Conservation (phyloP, 192 early-diverging fungal species). For the Umbelopsis isabellina region DNA sequence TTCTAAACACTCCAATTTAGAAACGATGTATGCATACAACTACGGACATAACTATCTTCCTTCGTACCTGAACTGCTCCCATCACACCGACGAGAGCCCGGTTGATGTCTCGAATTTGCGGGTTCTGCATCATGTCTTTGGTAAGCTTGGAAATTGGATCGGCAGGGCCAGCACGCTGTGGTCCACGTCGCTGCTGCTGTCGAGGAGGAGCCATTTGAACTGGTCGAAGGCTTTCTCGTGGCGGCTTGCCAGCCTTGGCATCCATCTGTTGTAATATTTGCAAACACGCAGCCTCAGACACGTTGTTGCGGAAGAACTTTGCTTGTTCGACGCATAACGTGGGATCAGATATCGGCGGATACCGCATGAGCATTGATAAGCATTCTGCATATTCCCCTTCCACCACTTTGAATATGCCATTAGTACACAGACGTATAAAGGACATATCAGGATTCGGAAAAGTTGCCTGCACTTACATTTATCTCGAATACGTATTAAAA, state of each 20-base stretch:
- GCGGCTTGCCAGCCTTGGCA: slow-evolving; percentile 44
- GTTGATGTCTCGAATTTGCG: slow-evolving; percentile 54
- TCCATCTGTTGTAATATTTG: slow-evolving; percentile 64
- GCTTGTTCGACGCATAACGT: slow-evolving; percentile 66
- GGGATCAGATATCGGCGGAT: slow-evolving; percentile 55
- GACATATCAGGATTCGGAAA: background rate
- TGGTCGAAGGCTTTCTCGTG: slow-evolving; percentile 17
- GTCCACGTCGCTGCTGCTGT: slow-evolving; percentile 8
- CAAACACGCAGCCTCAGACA: slow-evolving; percentile 52
- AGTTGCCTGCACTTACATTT: slow-evolving; percentile 55
- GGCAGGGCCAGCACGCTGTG: background rate
- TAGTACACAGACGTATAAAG: background rate
- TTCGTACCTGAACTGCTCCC: slow-evolving; percentile 44
- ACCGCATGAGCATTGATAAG: slow-evolving; percentile 64
- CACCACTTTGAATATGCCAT: slow-evolving; percentile 44
- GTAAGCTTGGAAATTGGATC: slow-evolving; percentile 41
- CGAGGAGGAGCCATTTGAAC: slow-evolving; percentile 11
- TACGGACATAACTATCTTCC: background rate
- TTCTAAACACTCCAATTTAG: slow-evolving; percentile 20
- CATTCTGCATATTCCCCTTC: slow-evolving; percentile 67
- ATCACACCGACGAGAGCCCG: slow-evolving; percentile 54
- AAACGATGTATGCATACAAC: background rate
- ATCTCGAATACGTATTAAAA: slow-evolving; percentile 71
- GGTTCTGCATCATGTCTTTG: slow-evolving; percentile 58
- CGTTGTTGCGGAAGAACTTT: slow-evolving; percentile 58